Conservation (phyloP, 208 protist genomes). For the Acanthamoeba healyi region DNA sequence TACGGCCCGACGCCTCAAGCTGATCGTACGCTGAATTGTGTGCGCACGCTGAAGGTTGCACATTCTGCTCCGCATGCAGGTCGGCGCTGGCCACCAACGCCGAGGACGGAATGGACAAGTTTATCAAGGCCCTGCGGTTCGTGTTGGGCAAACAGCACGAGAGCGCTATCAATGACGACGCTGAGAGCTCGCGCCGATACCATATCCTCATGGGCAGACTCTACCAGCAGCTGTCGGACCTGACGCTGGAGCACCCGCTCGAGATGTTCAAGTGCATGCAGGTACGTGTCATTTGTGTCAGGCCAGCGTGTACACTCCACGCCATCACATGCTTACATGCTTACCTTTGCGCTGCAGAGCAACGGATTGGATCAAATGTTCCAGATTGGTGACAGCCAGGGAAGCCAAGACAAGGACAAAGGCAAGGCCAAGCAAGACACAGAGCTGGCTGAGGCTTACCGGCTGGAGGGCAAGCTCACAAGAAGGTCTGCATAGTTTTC, state of each 20-base stretch:
- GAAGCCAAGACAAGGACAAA: constrained; percentile 31
- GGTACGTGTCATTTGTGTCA: too few relatives aligned
- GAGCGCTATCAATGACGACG: constrained; percentile 35
- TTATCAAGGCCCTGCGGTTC: constrained; percentile 83
- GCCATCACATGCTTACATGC: background rate
- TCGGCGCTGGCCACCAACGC: constrained; percentile 17
- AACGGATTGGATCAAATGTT: constrained; percentile 72
- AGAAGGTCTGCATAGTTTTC: background rate
- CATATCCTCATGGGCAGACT: constrained; percentile 74
- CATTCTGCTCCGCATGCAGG: background rate
- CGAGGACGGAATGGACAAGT: constrained; percentile 77
- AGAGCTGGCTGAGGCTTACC: background rate
- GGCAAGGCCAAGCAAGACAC: background rate
- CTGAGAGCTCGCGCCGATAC: constrained; percentile 73
- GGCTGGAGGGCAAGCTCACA: constrained; percentile 24
- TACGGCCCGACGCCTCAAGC: background rate
- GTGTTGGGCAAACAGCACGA: constrained; percentile 81
- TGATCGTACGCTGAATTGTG: background rate
- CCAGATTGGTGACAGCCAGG: constrained; percentile 41
- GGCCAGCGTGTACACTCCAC: too few relatives aligned
- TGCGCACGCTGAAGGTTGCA: background rate
- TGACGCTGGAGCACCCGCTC: constrained; percentile 20
- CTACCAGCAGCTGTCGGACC: constrained; percentile 58
- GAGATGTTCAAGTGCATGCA: constrained; percentile 53
- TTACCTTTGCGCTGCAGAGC: background rate